Evolutionary conservation across 257 asterid genomes (phyloP), one percentile per base, ranked within the genome.

Genomic region (Handroanthus guayacan): DNA sequence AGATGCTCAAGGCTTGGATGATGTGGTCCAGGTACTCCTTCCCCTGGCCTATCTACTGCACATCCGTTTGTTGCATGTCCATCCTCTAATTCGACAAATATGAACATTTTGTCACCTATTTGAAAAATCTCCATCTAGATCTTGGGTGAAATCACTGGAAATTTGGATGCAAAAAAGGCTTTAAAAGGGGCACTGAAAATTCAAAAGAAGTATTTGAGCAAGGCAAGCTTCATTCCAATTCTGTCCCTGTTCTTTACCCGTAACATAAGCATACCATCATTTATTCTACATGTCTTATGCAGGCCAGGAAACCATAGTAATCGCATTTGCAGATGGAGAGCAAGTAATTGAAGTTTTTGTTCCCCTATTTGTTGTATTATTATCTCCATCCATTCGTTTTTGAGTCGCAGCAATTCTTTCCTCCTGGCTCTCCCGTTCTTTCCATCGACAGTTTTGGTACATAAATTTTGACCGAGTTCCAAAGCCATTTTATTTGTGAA

Each of bases 1-100:
- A 77, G 97, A 94, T 85, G 99, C 99, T 62, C 95, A 92, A 80
- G 99, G 99, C 68, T 76, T 94, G 20, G 99, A 94, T 81, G 99
- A 94, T 66, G 95, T 94, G 14, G 97, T 89, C 69, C 81, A 90
- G 91, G 99, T 92, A 83, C 74, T 63, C 48, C 14, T 37, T 55
- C 58, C 66, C 73, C 12, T 39, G 31, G 51, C 3, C 12, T 52
- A 1, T 16, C 17, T 7, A 14, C 31, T 41, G 5, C 51, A 34
- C 36, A 13, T 61, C 16, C 41, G 43, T 44, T 44, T 41, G 43
- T 51, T 62, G 51, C 10, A 13, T 16, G 8, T 71, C 16, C 51
- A 36, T 50, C 55, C 41, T 55, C 52, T 36, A 37, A 45, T 39
- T 57, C 55, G 17, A 38, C 68, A 52, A 70, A 55, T 69, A n/a